Evolutionary conservation across 2,329 filamentous ascomycete genomes (phyloP), one percentile per base, ranked within the genome.

Genomic region (Fusarium globosum): DNA sequence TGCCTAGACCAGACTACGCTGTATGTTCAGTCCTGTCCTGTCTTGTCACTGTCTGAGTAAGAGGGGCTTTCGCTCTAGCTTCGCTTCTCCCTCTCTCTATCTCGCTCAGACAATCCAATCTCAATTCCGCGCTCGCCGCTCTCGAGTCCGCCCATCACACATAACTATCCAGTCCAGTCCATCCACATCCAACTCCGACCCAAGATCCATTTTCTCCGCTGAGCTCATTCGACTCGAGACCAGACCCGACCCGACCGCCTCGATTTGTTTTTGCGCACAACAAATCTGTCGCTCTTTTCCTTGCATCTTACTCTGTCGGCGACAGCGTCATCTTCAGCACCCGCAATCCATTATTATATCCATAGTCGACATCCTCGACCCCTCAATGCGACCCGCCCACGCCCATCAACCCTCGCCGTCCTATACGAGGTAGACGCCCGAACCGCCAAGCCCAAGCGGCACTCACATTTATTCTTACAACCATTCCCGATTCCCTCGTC

Each of bases 331-430:
- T 62, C 70, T 45, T 56, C 12, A 51, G 58, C 35, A 45, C 51
- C 60, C 63, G 41, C 38, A 36, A 45, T 61, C 39, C 52, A 28
- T 59, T 46, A 42, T 59, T 51, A 39, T 33, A 30, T 41, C 53
- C 43, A 23, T 43, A 39, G 45, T 52, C 46, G 28, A 51, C 43
- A 26, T 35, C 51, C 59, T 69, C 64, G 62, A 75, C 74, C 76
- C 65, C 75, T 76, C 76, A 72, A 78, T 78, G 76, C 73, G 75
- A 77, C 71, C 68, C 67, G 71, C 75, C 65, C 53, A 58, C 68
- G 57, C 63, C 61, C 70, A 58, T 45, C 75, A 71, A 65, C 74
- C 74, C 62, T 69, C 68, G 69, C 68, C 71, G 65, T 75, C 51
- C 71, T 71, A 77, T 75, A 75, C 72, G 75, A 72, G 76, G 63